phyloP scores from a whole-genome alignment of 2,329 filamentous ascomycete species.

The Beauveria rudraprayagi region DNA sequence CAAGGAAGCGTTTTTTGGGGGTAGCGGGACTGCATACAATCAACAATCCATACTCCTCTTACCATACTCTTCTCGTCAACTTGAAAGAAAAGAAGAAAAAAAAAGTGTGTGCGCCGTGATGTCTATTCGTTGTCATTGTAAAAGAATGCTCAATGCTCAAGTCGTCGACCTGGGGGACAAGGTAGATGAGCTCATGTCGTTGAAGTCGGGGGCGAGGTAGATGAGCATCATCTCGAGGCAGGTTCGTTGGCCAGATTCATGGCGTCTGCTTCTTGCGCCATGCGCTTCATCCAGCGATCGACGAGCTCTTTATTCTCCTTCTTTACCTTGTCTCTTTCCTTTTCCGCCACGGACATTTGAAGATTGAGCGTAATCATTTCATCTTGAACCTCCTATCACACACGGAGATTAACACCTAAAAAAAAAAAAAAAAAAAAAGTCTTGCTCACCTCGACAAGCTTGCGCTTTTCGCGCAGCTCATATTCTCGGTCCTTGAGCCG shows the following conservation, averaged over 20 bases:
- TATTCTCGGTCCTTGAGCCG: slow-evolving; percentile 75
- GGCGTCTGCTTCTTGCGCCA: slow-evolving; percentile 75
- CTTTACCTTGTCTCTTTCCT: slow-evolving; percentile 62
- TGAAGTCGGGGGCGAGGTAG: not conserved
- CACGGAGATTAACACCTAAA: not conserved
- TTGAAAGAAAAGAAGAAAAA: not conserved
- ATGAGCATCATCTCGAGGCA: not conserved
- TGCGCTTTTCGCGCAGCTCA: slow-evolving; percentile 75
- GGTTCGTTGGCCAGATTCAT: slow-evolving; percentile 66
- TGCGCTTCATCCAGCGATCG: slow-evolving; percentile 83
- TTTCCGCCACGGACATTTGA: slow-evolving; percentile 78
- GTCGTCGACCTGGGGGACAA: not conserved
- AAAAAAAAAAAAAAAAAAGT: not conserved
- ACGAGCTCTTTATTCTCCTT: slow-evolving; percentile 84
- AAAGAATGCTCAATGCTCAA: not conserved
- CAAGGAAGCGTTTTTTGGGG: not conserved
- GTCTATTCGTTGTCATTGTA: not conserved
- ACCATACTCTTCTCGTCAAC: too few relatives aligned
- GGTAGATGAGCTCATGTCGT: not conserved
- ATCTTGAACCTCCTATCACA: slow-evolving; percentile 68
- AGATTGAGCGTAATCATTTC: slow-evolving; percentile 84
- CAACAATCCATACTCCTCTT: slow-evolving; percentile 1
- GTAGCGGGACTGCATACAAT: slow-evolving; percentile 11
- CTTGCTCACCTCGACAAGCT: slow-evolving; percentile 59
- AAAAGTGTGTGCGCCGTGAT: not conserved